phyloP scores from a whole-genome alignment of 2,329 filamentous ascomycete species.

The Dothistroma septosporum region DNA sequence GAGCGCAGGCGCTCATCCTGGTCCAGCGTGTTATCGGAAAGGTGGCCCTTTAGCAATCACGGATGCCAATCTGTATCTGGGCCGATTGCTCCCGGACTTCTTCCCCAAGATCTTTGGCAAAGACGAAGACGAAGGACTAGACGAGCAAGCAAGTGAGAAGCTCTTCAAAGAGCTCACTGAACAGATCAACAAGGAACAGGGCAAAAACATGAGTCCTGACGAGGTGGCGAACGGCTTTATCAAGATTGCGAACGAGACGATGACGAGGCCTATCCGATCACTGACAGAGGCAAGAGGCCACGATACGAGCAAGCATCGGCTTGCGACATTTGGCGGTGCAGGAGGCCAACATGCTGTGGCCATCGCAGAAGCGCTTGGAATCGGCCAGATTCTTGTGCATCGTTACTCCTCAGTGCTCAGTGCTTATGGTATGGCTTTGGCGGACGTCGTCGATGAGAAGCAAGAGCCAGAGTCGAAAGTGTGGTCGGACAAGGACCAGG shows the following conservation, averaged over 20 bases:
- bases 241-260: slow-evolving; percentile 84
- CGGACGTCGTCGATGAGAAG: slow-evolving; percentile 86
- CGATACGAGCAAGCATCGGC: slow-evolving; percentile 82
- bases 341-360: slow-evolving; percentile 91
- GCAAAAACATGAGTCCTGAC: slow-evolving; percentile 66
- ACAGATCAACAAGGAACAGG: slow-evolving; percentile 68
- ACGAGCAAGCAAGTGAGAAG: slow-evolving; percentile 68
- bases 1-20: slow-evolving; percentile 82
- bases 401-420: slow-evolving; percentile 85
- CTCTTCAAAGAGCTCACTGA: slow-evolving; percentile 72
- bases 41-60: slow-evolving; percentile 88
- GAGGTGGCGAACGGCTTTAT: slow-evolving; percentile 87
- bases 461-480: slow-evolving; percentile 69
- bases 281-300: slow-evolving; percentile 90
- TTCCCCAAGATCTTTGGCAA: slow-evolving; percentile 95
- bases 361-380: slow-evolving; percentile 78
- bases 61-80: slow-evolving; percentile 83
- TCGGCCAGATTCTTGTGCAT: slow-evolving; percentile 80
- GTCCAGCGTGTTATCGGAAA: slow-evolving; percentile 87
- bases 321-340: slow-evolving; percentile 88
- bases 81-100: slow-evolving; percentile 79
- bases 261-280: slow-evolving; percentile 85
- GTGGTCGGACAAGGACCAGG: slow-evolving; percentile 55
- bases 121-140: slow-evolving; percentile 76
- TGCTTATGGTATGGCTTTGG: slow-evolving; percentile 87